Evolutionary conservation across 192 early-diverging fungal genomes (phyloP), one percentile per base, ranked within the genome.

Genomic region (Chytriomyces hyalinus): DNA sequence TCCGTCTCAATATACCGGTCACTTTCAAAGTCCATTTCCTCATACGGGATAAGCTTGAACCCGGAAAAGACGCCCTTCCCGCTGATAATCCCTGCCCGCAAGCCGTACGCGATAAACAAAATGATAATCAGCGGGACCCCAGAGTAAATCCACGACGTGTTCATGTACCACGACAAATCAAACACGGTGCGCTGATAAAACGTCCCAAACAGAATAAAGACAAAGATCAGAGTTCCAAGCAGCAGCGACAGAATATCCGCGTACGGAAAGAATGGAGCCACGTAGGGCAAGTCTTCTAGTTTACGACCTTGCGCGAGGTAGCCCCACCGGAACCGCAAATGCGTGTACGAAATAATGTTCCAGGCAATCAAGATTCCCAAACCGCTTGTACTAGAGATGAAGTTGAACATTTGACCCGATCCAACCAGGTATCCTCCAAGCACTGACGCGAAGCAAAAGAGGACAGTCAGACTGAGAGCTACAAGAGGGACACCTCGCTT

Each of bases 361-460:
- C 73, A 75, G 13, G 73, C 61, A 24, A 11, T 13, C 26, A 75
- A n/a, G 61, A 75, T 75, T 22, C 59, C 73, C 11, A 75, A 11
- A 5, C 26, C 43, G 51, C 64, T 22, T 13, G 83, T 26, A 70
- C 26, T 69, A 15, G 81, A 68, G 43, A 87, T 67, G 49, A 78
- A 85, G 67, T 61, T 69, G 53, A 57, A 57, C 53, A 57, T 20
- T 13, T 57, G 13, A 8, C 28, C 28, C 6, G 62, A 13, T 24
- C 62, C 62, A 13, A 28, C 62, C 4, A 28, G 20, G 62, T 64
- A 64, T 64, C 62, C 62, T 2, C 85, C 82, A 13, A 91, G 66
- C 71, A 93, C 85, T 44, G 86, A 85, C 6, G 91, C 59, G 53
- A 83, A 78, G 17, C 90, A 90, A 74, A 93, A 84, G n/a, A 80